A percentile compares a stretch with the other conserved stretches of the same genome.
These are phyloP conservation scores for Puccinia triticina DNA, from an alignment of 1,284 basidiomycete species.

Conservation along the genomic window DNA sequence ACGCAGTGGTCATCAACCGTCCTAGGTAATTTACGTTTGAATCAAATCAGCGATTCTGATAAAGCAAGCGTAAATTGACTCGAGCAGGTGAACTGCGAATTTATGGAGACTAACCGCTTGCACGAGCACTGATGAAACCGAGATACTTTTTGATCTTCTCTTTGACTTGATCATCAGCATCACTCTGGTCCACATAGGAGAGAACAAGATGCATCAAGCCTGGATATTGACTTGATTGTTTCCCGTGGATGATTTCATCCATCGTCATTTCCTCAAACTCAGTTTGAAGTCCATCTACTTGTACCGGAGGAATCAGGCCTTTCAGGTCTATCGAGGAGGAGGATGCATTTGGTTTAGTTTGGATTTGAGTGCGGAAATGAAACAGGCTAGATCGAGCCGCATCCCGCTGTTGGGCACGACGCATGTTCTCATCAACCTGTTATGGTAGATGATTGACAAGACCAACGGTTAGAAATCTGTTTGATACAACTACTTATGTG, in stretches of 20 bases:
- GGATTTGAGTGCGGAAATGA: conserved; percentile 76
- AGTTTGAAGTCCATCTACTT: background rate
- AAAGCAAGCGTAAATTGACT: background rate
- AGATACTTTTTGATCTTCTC: conserved; percentile 75
- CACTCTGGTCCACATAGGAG: conserved; percentile 84
- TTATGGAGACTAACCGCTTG: conserved; percentile 70
- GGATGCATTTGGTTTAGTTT: conserved; percentile 57
- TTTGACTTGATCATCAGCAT: conserved; percentile 71
- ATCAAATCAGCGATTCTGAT: background rate
- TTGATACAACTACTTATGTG: background rate
- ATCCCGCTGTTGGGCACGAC: conserved; percentile 79
- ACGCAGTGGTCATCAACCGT: conserved; percentile 81
- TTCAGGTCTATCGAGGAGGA: conserved; percentile 63
- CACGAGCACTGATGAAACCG: conserved; percentile 74
- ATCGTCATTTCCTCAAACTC: conserved; percentile 92
- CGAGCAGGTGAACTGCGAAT: background rate
- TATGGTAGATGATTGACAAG: background rate
- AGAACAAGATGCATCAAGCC: conserved; percentile 83
- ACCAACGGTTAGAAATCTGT: background rate
- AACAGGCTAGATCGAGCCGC: conserved; percentile 76
- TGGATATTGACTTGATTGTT: conserved; percentile 67
- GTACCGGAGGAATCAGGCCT: background rate
- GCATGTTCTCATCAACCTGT: conserved; percentile 97
- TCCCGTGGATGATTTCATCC: conserved; percentile 91
- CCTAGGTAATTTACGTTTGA: conserved; percentile 63